These are phyloP conservation scores for Xylaria longipes DNA, from an alignment of 495 filamentous ascomycete species.

Conservation along the genomic window DNA sequence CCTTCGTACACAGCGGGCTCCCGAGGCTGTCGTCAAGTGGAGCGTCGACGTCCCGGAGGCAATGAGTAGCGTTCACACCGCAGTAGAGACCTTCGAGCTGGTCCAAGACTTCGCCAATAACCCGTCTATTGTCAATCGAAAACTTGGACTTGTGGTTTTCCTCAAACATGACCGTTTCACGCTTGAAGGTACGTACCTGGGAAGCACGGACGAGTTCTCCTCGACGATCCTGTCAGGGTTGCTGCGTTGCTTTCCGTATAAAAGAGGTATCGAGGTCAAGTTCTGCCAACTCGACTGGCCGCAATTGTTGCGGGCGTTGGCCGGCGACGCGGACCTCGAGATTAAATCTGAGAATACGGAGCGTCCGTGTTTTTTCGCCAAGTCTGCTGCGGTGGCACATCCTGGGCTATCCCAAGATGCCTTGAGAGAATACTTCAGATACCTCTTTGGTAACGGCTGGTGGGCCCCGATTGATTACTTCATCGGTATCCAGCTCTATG, in stretches of 20 bases:
- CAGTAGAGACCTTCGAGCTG: slow-evolving; percentile 36
- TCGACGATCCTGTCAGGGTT: slow-evolving; percentile 39
- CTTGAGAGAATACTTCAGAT: slow-evolving; percentile 46
- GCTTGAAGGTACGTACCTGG: slow-evolving; percentile 48
- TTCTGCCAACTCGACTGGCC: slow-evolving; percentile 36
- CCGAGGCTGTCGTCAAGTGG: slow-evolving; percentile 52
- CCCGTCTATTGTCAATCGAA: slow-evolving; percentile 34
- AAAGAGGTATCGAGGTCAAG: slow-evolving; percentile 17
- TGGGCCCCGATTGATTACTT: slow-evolving; percentile 41
- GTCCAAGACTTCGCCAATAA: slow-evolving; percentile 45
- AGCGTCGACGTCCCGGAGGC: slow-evolving; percentile 37
- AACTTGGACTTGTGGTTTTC: slow-evolving; percentile 43
- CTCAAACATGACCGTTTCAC: slow-evolving; percentile 39
- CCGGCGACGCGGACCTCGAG: slow-evolving; percentile 37
- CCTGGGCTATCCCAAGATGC: slow-evolving; percentile 33
- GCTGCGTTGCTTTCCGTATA: slow-evolving; percentile 29
- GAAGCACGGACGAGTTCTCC: slow-evolving; percentile 30
- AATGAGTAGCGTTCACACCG: slow-evolving; percentile 31
- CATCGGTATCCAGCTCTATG: slow-evolving; percentile 55
- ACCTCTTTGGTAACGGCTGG: slow-evolving; percentile 30
- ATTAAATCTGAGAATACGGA: slow-evolving; percentile 37
- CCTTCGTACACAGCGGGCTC: slow-evolving; percentile 57
- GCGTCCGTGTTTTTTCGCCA: slow-evolving; percentile 56
- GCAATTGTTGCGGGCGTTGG: slow-evolving; percentile 35
- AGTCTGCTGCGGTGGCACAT: slow-evolving; percentile 45